Base-by-base conservation (phyloP, 108 stramenopile species). In the Skeletonema costatum region DNA sequence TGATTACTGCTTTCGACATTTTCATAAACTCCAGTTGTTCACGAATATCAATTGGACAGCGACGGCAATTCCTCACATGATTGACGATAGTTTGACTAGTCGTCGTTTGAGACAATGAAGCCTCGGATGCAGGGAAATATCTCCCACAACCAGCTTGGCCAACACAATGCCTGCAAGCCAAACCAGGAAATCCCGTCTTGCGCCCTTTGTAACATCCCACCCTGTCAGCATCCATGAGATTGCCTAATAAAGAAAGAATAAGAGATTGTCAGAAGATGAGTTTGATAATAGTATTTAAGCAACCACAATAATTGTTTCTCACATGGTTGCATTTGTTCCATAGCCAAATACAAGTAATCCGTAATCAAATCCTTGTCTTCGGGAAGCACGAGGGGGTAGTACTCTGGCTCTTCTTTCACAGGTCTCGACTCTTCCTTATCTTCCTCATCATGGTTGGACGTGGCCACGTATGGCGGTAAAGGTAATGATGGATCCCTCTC, bases 61-160 rank as follows among this genome's bases (percentile, higher is more conserved):
- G 82, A 16, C 94, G 88, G 70, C 94, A 96, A 60, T 93, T 93
- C 10, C 92, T 87, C 5, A 96, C 92, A 61, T 96, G 94, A 73
- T 96, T 96, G 77, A 92, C 81, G 30, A 96, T 89, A 5, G 92
- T 93, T 81, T 96, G 92, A 19, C 89, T 90, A 3, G 94, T 96
- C 0, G 94, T 93, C 10, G 94, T 96, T 73, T 96, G 92, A n/a
- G 92, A 93, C 11, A 96, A 66, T n/a, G 88, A 91, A 9, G 91
- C 92, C 76, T 93, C 92, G 2, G 87, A 85, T 9, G 92, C 92
- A 17, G 94, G 94, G 68, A 96, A 96, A 77, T 96, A 96, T 33
- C 94, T 66, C 11, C 94, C 94, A 69, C 92, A 92, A 2, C 94
- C 94, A 31, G 92, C 92, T 58, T 93, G 91, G 9, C 90, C 94